Base-by-base conservation (phyloP, 768 basidiomycete genomes). In the Suillus fuscotomentosus region DNA sequence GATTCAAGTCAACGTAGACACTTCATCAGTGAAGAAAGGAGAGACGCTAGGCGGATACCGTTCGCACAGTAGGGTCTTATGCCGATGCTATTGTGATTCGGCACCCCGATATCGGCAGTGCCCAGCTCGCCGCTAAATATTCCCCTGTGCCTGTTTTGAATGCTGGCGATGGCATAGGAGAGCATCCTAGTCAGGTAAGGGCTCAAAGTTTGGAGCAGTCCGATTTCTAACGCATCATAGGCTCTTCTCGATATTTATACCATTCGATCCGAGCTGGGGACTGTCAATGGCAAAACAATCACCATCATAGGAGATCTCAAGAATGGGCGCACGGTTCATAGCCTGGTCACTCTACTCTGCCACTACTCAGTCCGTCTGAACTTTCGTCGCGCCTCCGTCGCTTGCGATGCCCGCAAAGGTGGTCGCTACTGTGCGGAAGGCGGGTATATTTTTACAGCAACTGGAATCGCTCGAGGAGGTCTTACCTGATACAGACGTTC, bases 261-360 rank as follows among this genome's bases (percentile, higher is more conserved):
- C 48, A 98, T 99, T 68, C 93, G 97, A 65, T 97, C 95, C 57
- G 97, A 99, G 78, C 85, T 99, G 60, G 97, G 97, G 62, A 97
- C 96, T 0, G 95, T 99, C 68, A 99, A 99, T 73, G 97, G 96
- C 45, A 90, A 92, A 60, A 95, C 92, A 15, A 90, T 99, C 73
- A 95, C 93, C 11, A 77, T 95, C 60, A 86, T 99, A 11, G 97
- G 97, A 60, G 97, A 99, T 75, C 83, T 99, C 70, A 98, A 97
- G 83, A 97, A 99, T 71, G 97, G 97, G 38, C 88, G 97, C 54
- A 99, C 97, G 0, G 97, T 98, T 2, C 97, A 99, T 80, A 94
- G 92, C 70, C 85, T 99, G 55, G 97, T 99, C 69, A 91, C 91
- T 10, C 83, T 99, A 10, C 85, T 99, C 5, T 94, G 89, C 69